Base-by-base conservation (phyloP, 805 yeast genomes). In the Ascoidea tarda region DNA sequence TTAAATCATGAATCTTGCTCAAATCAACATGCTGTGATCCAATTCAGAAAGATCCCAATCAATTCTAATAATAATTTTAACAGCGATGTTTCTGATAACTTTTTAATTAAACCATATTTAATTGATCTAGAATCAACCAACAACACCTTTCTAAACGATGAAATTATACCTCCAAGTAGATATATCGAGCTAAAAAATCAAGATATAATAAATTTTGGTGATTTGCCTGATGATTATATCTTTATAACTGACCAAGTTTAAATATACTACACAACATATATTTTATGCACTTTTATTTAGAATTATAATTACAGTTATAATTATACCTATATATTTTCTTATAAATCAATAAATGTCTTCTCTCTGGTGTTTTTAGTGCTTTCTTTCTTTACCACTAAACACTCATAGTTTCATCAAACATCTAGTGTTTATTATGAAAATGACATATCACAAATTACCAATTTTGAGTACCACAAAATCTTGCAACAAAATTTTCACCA, bases 11-110 rank as follows among this genome's bases (percentile, higher is more conserved):
- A 63, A 32, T 60, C 68, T 1, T 69, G 73, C 51, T 71, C 76
- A 0, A 69, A 69, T 49, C 77, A 75, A 57, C 80, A 76, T 57
- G 77, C 78, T 21, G 79, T 66, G 0, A 63, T 76, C 6, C 79
- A 75, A 55, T 75, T 71, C 55, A 60, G 75, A 33, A 49, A 58
- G n/a, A 55, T 55, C 14, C 51, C 55, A 5, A n/a, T 5, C 5
- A 38, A 45, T 2, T 47, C 50, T 32, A 12, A 46, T 5, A 28
- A 32, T 16, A 57, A 54, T 4, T 47, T 28, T 4, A 31, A 14
- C 16, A 44, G 47, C 16, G 38, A 33, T 14, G 45, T 38, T 2
- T 46, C 52, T 16, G 57, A 57, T 12, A 50, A 57, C 5, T 57
- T 50, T 21, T 32, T 51, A 21, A 51, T 64, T 32, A 59, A 59